A percentile compares a stretch with the other conserved stretches of the same genome.
phyloP scores from a whole-genome alignment of 1,284 basidiomycete species.

The Ceratobasidium sp. region DNA sequence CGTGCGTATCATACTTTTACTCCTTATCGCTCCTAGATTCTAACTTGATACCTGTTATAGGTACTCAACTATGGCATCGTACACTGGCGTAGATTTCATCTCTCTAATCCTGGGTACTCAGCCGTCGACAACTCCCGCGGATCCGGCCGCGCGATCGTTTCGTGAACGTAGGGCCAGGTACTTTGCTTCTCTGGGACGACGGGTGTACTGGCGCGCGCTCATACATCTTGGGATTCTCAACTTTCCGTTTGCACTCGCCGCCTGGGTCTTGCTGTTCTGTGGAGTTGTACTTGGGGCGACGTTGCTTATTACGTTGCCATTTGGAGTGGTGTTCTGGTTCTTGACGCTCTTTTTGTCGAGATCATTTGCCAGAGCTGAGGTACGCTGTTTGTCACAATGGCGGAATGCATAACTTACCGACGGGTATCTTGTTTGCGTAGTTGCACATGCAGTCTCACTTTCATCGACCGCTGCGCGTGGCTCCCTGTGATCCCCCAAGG shows the following conservation, averaged over 20 bases:
- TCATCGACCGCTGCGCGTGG: conserved; percentile 71
- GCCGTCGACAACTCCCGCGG: not conserved
- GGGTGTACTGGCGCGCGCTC: conserved; percentile 68
- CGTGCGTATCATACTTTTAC: not conserved
- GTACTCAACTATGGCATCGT: conserved; percentile 32
- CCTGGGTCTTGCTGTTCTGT: conserved; percentile 79
- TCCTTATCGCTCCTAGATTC: not conserved
- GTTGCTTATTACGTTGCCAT: conserved; percentile 74
- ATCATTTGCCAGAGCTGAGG: conserved; percentile 74
- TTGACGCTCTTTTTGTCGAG: conserved; percentile 76
- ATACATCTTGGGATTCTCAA: conserved; percentile 76
- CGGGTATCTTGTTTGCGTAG: conserved; percentile 52
- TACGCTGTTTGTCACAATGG: conserved; percentile 50
- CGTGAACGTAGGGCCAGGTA: conserved; percentile 56
- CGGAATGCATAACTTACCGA: conserved; percentile 1
- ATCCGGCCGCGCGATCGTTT: not conserved
- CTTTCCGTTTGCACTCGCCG: conserved; percentile 74
- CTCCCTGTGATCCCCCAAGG: conserved; percentile 66
- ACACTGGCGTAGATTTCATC: conserved; percentile 16
- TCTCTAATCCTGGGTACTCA: conserved; percentile 6
- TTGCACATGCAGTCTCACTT: conserved; percentile 73
- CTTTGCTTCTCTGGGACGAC: conserved; percentile 66
- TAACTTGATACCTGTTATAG: too few relatives aligned
- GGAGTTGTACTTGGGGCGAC: conserved; percentile 83
- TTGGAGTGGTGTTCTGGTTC: conserved; percentile 81